phyloP scores from a whole-genome alignment of 2,329 filamentous ascomycete species.

The Macrophomina tecta region DNA sequence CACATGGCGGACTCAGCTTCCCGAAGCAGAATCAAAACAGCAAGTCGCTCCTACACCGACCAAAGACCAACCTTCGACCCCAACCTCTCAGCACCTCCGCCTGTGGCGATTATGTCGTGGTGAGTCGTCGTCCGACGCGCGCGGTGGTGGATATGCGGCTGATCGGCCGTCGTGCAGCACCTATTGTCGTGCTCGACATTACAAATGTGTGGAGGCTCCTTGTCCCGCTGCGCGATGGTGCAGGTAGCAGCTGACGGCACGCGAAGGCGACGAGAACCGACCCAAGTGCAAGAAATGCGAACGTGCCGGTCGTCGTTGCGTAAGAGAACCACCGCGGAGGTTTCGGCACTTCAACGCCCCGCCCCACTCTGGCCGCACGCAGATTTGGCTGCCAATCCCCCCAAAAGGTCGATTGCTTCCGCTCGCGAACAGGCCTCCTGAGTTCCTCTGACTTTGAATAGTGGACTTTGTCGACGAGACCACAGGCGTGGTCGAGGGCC shows the following conservation, averaged over 20 bases:
- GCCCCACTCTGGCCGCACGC: constrained; percentile 38
- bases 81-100: not conserved
- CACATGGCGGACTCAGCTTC: not conserved
- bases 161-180: constrained; percentile 41
- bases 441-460: constrained; percentile 32
- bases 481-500: constrained; percentile 41
- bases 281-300: constrained; percentile 43
- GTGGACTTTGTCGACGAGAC: constrained; percentile 47
- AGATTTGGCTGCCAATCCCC: constrained; percentile 45
- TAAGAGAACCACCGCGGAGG: constrained; percentile 43
- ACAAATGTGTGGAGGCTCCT: constrained; percentile 39
- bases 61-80: not conserved
- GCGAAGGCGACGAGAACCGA: constrained; percentile 42
- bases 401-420: constrained; percentile 36
- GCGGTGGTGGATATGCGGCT: constrained; percentile 25
- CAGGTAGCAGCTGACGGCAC: not conserved
- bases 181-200: constrained; percentile 46
- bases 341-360: constrained; percentile 45
- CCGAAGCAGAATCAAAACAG: constrained; percentile 17
- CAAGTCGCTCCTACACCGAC: not conserved
- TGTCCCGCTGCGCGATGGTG: not conserved
- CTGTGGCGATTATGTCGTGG: constrained; percentile 21
- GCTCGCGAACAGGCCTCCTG: not conserved
- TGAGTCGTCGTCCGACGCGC: constrained; percentile 3
- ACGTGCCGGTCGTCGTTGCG: constrained; percentile 41